Evolutionary conservation across 257 asterid species (phyloP), one percentile per base, ranked within the genome.

Genomic region (Solanum chiquidenum): DNA sequence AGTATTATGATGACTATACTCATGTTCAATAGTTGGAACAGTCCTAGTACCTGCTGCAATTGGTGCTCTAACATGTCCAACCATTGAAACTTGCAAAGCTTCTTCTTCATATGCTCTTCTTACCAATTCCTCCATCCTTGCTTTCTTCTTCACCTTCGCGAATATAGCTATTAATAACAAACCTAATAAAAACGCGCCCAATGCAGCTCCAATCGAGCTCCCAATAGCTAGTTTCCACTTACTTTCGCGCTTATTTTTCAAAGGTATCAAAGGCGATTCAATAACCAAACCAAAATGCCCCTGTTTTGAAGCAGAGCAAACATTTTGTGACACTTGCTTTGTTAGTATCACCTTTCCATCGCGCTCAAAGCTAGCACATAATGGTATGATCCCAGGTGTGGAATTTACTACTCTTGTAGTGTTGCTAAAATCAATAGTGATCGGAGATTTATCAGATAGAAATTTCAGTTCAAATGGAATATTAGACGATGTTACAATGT

Each of bases 41-140:
- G 98, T 94, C 66, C 99, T 91, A 4, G 96, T 93, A 12, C 89
- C 93, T 16, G 98, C 69, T 55, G 98, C 98, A 13, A 94, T 93
- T 5, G 90, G 91, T 83, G 98, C 96, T 86, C 99, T 94, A 4
- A 97, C 96, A 92, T 97, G 99, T 1, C 98, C 99, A 34, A 94
- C 99, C 99, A 97, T 97, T 21, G 99, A 97, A 14, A 95, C 98
- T 89, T 92, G 94, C 58, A 97, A 87, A 40, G 99, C 99, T 91
- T 97, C 99, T 89, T 97, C 99, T 80, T 97, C 98, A 44, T 97
- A 97, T 33, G 98, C 99, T 89, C 94, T 90, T 34, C 99, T 92
- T 88, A 92, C 99, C 91, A 94, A 18, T 77, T 95, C 99, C 35
- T 95, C 98, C 98, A 93, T 93, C 88, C 94, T 94, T 44, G 94